phyloP scores from a whole-genome alignment of 2,329 filamentous ascomycete species.

The Achaetomium macrosporum region DNA sequence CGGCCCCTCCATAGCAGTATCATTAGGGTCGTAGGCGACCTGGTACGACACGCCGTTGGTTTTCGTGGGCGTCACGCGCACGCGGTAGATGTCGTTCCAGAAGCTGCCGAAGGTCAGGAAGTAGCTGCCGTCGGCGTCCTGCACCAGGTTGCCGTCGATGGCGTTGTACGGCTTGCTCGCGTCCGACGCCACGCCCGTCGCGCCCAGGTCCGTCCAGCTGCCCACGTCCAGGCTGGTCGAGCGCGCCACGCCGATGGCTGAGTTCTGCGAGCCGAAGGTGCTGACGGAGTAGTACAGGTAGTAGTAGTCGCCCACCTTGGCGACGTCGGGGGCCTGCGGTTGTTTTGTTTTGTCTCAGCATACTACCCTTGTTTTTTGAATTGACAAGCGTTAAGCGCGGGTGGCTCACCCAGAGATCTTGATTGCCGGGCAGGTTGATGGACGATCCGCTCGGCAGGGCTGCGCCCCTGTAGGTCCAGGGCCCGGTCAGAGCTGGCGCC shows the following conservation, averaged over 20 bases:
- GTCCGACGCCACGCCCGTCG: constrained; percentile 39
- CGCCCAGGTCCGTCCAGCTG: constrained; percentile 49
- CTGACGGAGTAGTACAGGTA: constrained; percentile 66
- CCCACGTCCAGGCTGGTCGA: constrained; percentile 29
- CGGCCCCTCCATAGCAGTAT: constrained; percentile 47
- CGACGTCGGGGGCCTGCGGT: constrained; percentile 56
- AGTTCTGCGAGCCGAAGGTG: constrained; percentile 54
- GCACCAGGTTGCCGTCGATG: constrained; percentile 45
- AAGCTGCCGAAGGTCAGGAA: constrained; percentile 55
- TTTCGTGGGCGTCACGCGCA: constrained; percentile 39
- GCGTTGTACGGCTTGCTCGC: constrained; percentile 41
- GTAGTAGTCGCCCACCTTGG: constrained; percentile 51
- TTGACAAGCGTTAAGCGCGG: neutral
- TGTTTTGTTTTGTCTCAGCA: neutral
- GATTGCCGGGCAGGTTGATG: constrained; percentile 36
- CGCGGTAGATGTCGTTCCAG: constrained; percentile 52
- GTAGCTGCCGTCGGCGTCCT: constrained; percentile 31
- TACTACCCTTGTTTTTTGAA: neutral
- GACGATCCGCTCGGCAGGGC: constrained; percentile 34
- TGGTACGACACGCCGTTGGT: constrained; percentile 29
- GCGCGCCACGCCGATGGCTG: constrained; percentile 52
- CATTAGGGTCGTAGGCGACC: constrained; percentile 46
- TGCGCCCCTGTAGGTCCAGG: constrained; percentile 39
- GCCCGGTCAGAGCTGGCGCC: constrained; percentile 29
- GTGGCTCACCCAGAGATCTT: constrained; percentile 37